Evolutionary conservation across 495 filamentous ascomycete species (phyloP).

Genomic region (Aspergillus conjunctus): DNA sequence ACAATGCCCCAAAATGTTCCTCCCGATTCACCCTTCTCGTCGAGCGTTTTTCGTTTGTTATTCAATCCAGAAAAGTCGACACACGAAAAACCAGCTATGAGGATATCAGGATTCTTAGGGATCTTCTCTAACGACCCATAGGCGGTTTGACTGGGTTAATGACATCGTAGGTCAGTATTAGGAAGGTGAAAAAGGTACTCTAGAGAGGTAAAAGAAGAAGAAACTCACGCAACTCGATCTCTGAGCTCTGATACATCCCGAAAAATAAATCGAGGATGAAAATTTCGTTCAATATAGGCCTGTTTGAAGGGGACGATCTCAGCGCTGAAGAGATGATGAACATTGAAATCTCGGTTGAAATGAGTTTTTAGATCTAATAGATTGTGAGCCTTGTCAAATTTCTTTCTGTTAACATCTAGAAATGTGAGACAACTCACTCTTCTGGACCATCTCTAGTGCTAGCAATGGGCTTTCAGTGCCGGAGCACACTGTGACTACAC

Average conservation of each 20-base stretch:
- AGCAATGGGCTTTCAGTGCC: conserved; percentile 81
- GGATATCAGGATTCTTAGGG: conserved; percentile 63
- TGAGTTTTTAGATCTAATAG: conserved; percentile 33
- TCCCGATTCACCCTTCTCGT: conserved; percentile 64
- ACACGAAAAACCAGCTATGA: conserved; percentile 77
- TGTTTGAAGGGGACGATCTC: conserved; percentile 82
- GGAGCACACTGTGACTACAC: conserved; percentile 77
- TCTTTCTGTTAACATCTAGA: not conserved
- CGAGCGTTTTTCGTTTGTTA: conserved; percentile 40
- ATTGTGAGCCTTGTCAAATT: not conserved
- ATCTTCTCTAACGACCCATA: conserved; percentile 63
- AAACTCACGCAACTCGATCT: conserved; percentile 57
- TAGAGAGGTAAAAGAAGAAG: conserved; percentile 8
- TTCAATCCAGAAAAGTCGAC: conserved; percentile 65
- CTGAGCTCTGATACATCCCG: conserved; percentile 68
- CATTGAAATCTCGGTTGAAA: conserved; percentile 35
- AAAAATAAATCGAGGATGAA: conserved; percentile 63
- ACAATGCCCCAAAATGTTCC: conserved; percentile 69
- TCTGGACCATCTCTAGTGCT: conserved; percentile 56
- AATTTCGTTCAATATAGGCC: conserved; percentile 78
- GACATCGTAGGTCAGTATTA: conserved; percentile 25
- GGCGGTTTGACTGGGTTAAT: conserved; percentile 61
- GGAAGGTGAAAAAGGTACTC: not conserved
- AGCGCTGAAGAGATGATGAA: conserved; percentile 73
- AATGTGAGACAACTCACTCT: conserved; percentile 37